These are phyloP conservation scores for Globisporangium apiculatum DNA, from an alignment of 352 stramenopile genomes.

Conservation along the genomic window DNA sequence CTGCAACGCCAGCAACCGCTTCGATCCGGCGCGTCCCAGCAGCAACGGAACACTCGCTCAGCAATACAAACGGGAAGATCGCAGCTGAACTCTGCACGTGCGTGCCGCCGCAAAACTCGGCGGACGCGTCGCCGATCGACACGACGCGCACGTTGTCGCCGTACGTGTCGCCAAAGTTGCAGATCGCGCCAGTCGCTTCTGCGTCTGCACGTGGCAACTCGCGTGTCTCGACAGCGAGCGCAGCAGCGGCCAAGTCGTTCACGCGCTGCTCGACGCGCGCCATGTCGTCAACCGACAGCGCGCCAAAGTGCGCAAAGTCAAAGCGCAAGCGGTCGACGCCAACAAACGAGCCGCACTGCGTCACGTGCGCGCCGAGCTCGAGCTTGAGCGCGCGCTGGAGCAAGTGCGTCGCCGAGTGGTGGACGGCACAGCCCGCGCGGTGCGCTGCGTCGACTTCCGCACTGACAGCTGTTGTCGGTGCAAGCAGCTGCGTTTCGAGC, in stretches of 20 bases:
- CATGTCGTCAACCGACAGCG: conserved; percentile 52
- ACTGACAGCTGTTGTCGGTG: conserved; percentile 16
- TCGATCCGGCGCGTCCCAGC: conserved; percentile 74
- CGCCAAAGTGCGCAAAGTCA: conserved; percentile 79
- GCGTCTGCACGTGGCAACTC: conserved; percentile 39
- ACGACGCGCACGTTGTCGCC: conserved; percentile 78
- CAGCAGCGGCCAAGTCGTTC: conserved; percentile 42
- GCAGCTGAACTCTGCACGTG: conserved; percentile 40
- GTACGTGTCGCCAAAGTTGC: conserved; percentile 82
- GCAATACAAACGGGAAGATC: conserved; percentile 66
- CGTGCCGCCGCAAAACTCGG: conserved; percentile 76
- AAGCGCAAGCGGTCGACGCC: conserved; percentile 57
- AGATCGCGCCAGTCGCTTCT: conserved; percentile 60
- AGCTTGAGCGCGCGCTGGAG: conserved; percentile 62
- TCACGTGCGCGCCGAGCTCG: conserved; percentile 64
- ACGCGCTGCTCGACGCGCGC: conserved; percentile 44
- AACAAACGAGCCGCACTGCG: conserved; percentile 68
- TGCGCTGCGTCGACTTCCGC: conserved; percentile 43
- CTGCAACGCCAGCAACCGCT: conserved; percentile 42
- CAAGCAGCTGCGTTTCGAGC: conserved; percentile 17
- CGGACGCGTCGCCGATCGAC: conserved; percentile 37
- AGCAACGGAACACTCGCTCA: conserved; percentile 73
- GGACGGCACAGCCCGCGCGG: conserved; percentile 39
- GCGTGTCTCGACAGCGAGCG: conserved; percentile 28
- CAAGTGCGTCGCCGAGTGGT: conserved; percentile 79